phyloP scores from a whole-genome alignment of 2,329 filamentous ascomycete genomes.

The Cadophora sp. region DNA sequence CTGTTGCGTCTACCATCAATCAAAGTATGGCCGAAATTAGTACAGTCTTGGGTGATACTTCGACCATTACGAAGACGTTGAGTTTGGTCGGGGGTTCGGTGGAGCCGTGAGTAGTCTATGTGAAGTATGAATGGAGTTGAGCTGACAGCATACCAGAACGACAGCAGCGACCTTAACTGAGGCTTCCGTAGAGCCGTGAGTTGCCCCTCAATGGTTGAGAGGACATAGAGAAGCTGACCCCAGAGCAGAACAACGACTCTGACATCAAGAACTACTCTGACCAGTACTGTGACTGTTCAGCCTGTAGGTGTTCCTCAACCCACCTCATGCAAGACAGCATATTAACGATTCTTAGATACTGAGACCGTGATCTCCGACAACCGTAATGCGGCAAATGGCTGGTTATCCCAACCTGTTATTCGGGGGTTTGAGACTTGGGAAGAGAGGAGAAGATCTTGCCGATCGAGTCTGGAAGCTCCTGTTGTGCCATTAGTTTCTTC shows the following conservation, averaged over 20 bases:
- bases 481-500: neutral
- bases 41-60: neutral
- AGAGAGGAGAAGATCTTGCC: neutral
- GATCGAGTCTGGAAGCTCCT: neutral
- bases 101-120: neutral
- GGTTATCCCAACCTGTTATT: neutral
- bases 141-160: neutral
- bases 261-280: slow-evolving; percentile 6
- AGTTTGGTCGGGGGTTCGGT: neutral
- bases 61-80: slow-evolving; percentile 15
- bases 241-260: slow-evolving; percentile 9
- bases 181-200: neutral
- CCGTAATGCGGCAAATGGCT: no score
- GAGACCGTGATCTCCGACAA: neutral
- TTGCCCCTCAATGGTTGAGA: neutral
- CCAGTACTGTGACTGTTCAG: slow-evolving; percentile 11
- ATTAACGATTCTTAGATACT: neutral
- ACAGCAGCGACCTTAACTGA: neutral
- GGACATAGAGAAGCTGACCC: neutral
- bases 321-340: no score
- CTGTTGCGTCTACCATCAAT: neutral
- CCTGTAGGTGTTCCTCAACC: neutral
- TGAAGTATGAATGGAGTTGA: neutral
- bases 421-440: neutral
- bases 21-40: neutral